phyloP scores from a whole-genome alignment of 1,139 yeast genomes.

The Kluyveromyces sp. region DNA sequence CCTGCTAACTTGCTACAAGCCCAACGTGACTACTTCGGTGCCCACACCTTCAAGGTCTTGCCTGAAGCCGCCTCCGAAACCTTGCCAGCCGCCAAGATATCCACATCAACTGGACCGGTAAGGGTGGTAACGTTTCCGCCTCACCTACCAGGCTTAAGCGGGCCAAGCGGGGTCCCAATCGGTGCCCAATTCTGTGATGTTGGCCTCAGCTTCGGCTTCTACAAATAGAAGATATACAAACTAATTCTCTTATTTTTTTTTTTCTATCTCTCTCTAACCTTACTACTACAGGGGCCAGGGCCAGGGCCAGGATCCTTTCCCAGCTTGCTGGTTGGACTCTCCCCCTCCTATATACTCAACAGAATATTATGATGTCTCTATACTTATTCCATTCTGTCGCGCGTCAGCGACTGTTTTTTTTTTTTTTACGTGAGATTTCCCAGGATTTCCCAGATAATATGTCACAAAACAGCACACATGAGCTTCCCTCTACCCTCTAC shows the following conservation, averaged over 20 bases:
- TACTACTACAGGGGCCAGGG: no score
- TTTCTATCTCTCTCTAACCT: no score
- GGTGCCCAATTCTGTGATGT: not conserved
- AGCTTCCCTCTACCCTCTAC: no score
- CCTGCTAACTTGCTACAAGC: constrained; percentile 99
- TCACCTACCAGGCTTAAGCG: constrained; percentile 76
- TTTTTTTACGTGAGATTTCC: not conserved
- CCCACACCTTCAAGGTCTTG: constrained; percentile 94
- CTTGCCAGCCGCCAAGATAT: constrained; percentile 72
- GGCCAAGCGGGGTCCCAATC: no score
- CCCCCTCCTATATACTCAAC: not conserved
- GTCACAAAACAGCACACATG: not conserved
- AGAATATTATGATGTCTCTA: not conserved
- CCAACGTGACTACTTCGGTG: constrained; percentile 99
- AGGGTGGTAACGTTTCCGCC: constrained; percentile 96
- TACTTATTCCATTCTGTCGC: not conserved
- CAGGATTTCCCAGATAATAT: not conserved
- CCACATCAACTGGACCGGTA: constrained; percentile 99
- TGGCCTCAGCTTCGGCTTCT: no score
- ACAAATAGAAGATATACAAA: no score
- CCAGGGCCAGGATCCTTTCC: no score
- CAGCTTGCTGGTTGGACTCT: not conserved
- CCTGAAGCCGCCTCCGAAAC: constrained; percentile 73
- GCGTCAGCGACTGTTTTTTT: not conserved
- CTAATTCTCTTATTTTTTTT: no score